Percentiles rank a stretch among this genome's conserved stretches.
These are phyloP conservation scores for Nicotiana paniculata DNA, from an alignment of 257 asterid genomes.

Conservation along the genomic window DNA sequence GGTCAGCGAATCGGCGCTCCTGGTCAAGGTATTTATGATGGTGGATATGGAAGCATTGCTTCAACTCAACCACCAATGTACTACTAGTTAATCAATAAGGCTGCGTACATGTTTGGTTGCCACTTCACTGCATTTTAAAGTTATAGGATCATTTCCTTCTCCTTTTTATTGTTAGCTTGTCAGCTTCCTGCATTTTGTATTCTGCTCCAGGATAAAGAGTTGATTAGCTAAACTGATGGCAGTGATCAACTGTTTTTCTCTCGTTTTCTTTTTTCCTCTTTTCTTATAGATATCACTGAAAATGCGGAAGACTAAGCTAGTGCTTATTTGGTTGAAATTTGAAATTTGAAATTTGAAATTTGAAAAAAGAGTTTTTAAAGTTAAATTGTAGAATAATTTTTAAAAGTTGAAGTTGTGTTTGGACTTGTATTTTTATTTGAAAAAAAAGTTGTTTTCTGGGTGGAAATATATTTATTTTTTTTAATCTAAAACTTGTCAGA, in stretches of 20 bases:
- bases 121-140: neutral
- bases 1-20: constrained; percentile 56
- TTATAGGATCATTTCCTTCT: neutral
- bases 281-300: too few relatives aligned
- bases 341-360: too few relatives aligned
- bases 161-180: neutral
- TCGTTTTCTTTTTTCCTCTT: neutral
- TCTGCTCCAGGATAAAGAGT: neutral
- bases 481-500: too few relatives aligned
- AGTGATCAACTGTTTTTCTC: neutral
- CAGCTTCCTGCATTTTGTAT: neutral
- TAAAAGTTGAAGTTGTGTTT: too few relatives aligned
- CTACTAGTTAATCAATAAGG: constrained; percentile 25
- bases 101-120: neutral
- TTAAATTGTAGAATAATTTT: too few relatives aligned
- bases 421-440: too few relatives aligned
- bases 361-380: too few relatives aligned
- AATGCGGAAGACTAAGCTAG: too few relatives aligned
- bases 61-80: constrained; percentile 55
- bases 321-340: too few relatives aligned
- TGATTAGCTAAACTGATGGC: neutral
- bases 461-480: too few relatives aligned
- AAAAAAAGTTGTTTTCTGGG: too few relatives aligned
- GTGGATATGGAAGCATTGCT: constrained; percentile 36
- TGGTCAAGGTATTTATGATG: constrained; percentile 46